These are phyloP conservation scores for Auriscalpium orientale DNA, from an alignment of 768 basidiomycete species.

Conservation along the genomic window DNA sequence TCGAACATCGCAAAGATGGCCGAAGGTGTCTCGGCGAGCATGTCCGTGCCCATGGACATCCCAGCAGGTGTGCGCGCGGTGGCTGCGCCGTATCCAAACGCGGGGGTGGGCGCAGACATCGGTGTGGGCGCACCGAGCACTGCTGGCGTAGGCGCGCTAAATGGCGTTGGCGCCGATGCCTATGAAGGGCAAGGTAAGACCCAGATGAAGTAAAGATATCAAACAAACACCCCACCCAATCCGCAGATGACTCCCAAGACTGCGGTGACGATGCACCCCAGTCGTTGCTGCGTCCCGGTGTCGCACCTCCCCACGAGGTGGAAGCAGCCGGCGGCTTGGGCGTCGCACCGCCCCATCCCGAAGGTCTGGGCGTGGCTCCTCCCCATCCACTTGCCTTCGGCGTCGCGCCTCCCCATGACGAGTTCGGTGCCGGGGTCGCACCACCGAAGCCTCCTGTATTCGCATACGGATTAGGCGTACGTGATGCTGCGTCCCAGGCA, in stretches of 20 bases:
- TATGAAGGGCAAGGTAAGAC: neutral
- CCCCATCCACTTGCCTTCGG: slow-evolving; percentile 7
- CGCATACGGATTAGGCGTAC: slow-evolving; percentile 51
- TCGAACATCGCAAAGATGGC: slow-evolving; percentile 20
- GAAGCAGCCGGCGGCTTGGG: slow-evolving; percentile 10
- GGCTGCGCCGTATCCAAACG: slow-evolving; percentile 22
- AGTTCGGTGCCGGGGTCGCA: slow-evolving; percentile 14
- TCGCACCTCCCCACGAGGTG: neutral
- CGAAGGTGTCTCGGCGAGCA: slow-evolving; percentile 22
- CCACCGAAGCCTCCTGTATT: slow-evolving; percentile 24
- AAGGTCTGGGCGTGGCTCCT: slow-evolving; percentile 5
- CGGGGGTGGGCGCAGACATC: slow-evolving; percentile 32
- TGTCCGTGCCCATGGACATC: slow-evolving; percentile 11
- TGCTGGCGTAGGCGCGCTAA: slow-evolving; percentile 23
- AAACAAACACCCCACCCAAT: too few species aligned
- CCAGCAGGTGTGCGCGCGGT: slow-evolving; percentile 25
- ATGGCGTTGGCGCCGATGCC: neutral
- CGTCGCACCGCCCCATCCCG: slow-evolving; percentile 15
- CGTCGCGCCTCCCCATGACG: slow-evolving; percentile 15
- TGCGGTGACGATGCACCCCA: neutral
- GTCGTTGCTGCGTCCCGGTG: neutral
- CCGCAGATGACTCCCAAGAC: too few species aligned
- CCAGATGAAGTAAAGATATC: too few species aligned
- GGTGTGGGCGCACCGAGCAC: slow-evolving; percentile 28
- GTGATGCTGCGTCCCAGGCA: slow-evolving; percentile 40